phyloP scores from a whole-genome alignment of 2,329 filamentous ascomycete genomes.

The Cercospora sp. region DNA sequence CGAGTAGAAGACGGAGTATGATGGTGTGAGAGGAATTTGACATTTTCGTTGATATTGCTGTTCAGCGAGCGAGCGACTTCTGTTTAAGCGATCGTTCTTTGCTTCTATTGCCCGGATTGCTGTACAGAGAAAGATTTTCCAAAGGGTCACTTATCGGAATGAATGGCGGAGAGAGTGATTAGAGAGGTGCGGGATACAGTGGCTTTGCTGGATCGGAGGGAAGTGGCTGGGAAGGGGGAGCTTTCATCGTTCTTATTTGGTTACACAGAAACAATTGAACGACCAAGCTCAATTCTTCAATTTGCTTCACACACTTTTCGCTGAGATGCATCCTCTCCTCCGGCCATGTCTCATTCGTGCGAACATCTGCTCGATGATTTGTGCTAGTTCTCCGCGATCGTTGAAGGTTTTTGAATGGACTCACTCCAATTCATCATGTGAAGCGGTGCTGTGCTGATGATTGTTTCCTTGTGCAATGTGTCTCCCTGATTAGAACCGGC shows the following conservation, averaged over 20 bases:
- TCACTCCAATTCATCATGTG: background rate
- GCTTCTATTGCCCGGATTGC: background rate
- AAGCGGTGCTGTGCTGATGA: background rate
- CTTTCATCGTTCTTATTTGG: background rate
- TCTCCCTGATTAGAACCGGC: background rate
- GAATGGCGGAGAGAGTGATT: background rate
- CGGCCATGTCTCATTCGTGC: too few relatives aligned
- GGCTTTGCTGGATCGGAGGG: background rate
- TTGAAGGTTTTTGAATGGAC: background rate
- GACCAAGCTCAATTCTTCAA: background rate
- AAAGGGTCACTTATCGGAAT: background rate
- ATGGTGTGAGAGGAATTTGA: conserved; percentile 30
- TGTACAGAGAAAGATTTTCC: background rate
- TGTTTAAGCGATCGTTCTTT: conserved; percentile 5
- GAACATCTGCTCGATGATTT: too few relatives aligned
- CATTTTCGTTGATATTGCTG: background rate
- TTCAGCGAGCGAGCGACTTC: background rate
- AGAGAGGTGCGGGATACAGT: background rate
- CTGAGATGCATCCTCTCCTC: too few relatives aligned
- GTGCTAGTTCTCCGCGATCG: too few relatives aligned
- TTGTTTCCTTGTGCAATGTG: background rate
- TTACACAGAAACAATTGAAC: background rate
- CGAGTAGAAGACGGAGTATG: conserved; percentile 41
- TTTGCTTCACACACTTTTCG: too few relatives aligned
- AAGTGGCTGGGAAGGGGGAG: background rate